Conservation (phyloP, 768 basidiomycete species). For the Mycena sanguinolenta region DNA sequence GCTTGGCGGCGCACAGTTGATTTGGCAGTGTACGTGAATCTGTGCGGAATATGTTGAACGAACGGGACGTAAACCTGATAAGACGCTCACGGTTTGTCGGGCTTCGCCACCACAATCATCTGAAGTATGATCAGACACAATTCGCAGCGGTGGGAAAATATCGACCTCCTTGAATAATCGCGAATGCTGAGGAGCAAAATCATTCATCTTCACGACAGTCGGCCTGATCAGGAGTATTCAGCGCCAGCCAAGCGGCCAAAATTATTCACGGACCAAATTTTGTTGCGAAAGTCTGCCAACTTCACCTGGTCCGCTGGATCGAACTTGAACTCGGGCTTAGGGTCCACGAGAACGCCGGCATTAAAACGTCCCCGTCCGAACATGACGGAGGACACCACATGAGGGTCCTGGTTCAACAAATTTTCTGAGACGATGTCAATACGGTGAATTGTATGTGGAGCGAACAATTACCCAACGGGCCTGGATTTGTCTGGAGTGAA, state of each 20-base stretch:
- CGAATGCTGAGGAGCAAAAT: conserved; percentile 56
- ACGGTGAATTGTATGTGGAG: not conserved
- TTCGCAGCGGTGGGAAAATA: not conserved
- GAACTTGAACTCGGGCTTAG: conserved; percentile 44
- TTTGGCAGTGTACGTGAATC: conserved; percentile 43
- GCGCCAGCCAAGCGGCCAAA: not conserved
- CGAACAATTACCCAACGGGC: conserved; percentile 12
- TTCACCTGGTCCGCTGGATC: conserved; percentile 46
- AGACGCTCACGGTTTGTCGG: conserved; percentile 53
- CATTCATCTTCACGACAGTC: conserved; percentile 54
- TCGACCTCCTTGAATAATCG: conserved; percentile 60
- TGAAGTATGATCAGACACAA: conserved; percentile 25
- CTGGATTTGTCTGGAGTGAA: conserved; percentile 16
- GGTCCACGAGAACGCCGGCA: conserved; percentile 56
- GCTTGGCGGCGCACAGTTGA: conserved; percentile 52
- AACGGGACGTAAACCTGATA: conserved; percentile 29
- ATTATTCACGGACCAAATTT: conserved; percentile 47
- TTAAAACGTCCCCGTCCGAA: conserved; percentile 58
- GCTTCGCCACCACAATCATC: conserved; percentile 57
- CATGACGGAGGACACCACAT: conserved; percentile 49
- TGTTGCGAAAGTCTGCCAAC: conserved; percentile 49
- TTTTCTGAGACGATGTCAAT: conserved; percentile 28
- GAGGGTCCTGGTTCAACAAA: conserved; percentile 50
- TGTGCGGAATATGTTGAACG: conserved; percentile 32
- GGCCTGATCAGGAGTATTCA: conserved; percentile 45